A percentile compares a stretch with the other conserved stretches of the same genome.
phyloP scores from a whole-genome alignment of 768 basidiomycete genomes.

The Boletus tylopilopsis region DNA sequence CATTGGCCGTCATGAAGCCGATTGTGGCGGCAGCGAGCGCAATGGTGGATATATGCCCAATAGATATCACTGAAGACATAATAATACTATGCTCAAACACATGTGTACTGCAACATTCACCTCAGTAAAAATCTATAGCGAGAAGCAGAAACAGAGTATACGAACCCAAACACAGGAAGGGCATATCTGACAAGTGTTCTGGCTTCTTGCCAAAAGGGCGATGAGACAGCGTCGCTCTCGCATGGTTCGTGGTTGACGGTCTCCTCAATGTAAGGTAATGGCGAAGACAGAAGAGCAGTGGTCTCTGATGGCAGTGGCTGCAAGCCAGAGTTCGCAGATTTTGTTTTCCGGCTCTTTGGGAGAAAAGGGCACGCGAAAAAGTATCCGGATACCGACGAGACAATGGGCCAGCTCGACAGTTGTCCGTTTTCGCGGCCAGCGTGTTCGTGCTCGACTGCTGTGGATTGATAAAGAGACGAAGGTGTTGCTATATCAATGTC shows the following conservation, averaged over 20 bases:
- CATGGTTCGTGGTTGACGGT: slow-evolving; percentile 31
- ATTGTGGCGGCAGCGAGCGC: slow-evolving; percentile 82
- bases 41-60: slow-evolving; percentile 87
- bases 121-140: neutral
- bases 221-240: slow-evolving; percentile 16
- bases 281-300: slow-evolving; percentile 54
- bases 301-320: slow-evolving; percentile 37
- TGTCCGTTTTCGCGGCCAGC: slow-evolving; percentile 1
- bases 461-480: slow-evolving; percentile 57
- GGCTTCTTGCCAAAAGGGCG: slow-evolving; percentile 3
- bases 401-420: neutral
- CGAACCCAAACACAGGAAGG: slow-evolving; percentile 71
- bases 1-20: slow-evolving; percentile 71
- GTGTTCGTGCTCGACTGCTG: slow-evolving; percentile 33
- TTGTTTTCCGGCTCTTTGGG: neutral
- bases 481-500: neutral
- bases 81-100: slow-evolving; percentile 85
- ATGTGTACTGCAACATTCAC: slow-evolving; percentile 46
- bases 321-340: neutral
- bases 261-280: slow-evolving; percentile 46
- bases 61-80: slow-evolving; percentile 81
- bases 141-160: slow-evolving; percentile 6
- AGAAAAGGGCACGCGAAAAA: slow-evolving; percentile 1
- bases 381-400: slow-evolving; percentile 1
- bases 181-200: slow-evolving; percentile 59